Percentiles rank a stretch among this genome's conserved stretches.
Evolutionary conservation across 177 flowering plant genomes (phyloP).

Genomic region (Vitis hybrid): DNA sequence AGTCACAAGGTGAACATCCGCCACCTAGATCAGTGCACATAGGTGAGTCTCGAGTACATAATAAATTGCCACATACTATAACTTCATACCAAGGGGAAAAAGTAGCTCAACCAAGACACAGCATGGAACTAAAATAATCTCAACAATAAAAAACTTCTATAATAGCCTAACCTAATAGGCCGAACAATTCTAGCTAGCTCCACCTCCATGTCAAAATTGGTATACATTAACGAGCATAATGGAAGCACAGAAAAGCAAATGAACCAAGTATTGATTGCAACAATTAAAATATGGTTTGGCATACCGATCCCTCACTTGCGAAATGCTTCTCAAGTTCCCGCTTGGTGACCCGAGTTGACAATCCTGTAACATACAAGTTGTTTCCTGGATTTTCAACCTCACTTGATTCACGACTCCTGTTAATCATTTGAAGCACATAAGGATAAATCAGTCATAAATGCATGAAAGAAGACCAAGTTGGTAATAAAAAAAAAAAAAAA

Average conservation of each 20-base stretch:
- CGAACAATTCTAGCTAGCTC: too few relatives aligned
- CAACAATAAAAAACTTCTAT: neutral
- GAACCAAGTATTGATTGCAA: neutral
- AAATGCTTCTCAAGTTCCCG: slow-evolving; percentile 85
- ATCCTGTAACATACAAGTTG: slow-evolving; percentile 88
- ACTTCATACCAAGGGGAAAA: too few relatives aligned
- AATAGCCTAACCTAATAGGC: too few relatives aligned
- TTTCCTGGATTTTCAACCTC: slow-evolving; percentile 93
- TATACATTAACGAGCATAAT: too few relatives aligned
- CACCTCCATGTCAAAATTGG: too few relatives aligned
- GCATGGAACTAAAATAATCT: neutral
- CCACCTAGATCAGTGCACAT: slow-evolving; percentile 43
- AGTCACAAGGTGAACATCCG: slow-evolving; percentile 78
- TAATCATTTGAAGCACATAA: slow-evolving; percentile 5
- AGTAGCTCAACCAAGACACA: too few relatives aligned
- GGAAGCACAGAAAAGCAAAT: neutral
- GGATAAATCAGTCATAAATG: neutral
- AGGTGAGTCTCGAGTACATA: too few relatives aligned
- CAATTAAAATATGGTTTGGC: neutral
- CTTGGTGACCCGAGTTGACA: slow-evolving; percentile 75
- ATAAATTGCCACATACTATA: neutral
- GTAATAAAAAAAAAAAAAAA: neutral
- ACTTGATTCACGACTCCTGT: slow-evolving; percentile 49
- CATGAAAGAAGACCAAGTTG: too few relatives aligned
- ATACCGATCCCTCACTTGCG: slow-evolving; percentile 72